Evolutionary conservation across 495 filamentous ascomycete genomes (phyloP), one percentile per base, ranked within the genome.

Genomic region (Rhypophila decipiens): DNA sequence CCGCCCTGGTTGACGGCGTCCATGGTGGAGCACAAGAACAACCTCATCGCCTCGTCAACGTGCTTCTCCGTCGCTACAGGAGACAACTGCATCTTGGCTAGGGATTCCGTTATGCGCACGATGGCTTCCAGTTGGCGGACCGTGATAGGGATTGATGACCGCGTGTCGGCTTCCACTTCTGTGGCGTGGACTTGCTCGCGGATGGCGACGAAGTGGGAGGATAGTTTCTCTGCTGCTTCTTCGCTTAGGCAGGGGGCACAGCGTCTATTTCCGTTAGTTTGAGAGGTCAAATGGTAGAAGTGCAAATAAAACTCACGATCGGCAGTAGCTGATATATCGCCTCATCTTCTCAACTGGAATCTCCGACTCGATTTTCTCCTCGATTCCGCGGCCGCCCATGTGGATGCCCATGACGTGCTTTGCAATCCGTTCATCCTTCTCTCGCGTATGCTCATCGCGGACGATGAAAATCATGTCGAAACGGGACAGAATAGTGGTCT

Each of bases 401-500:
- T 96, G 90, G 52, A 97, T 89, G 39, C 85, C 86, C 87, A 97
- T 96, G 55, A 99, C 91, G 75, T 97, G 93, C 42, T 85, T 87
- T 11, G 94, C 94, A 42, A 99, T 96, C 1, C 77, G 83, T 70
- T 97, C 91, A 66, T 99, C 94, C 55, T 89, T 82, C 34, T 75
- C 81, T 34, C 87, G 82, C 41, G 94, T 87, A 66, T 99, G 94
- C 45, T 95, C 89, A 58, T 99, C 94, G 27, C 87, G 87, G 39
- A 99, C 90, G 53, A 99, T 95, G 74, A 97, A 99, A 58, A 99
- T 96, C 90, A 99, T 96, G 69, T 99, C 94, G 70, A 99, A 99
- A 71, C 94, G 85, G 1, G 93, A 97, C 42, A 99, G 66, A 62
- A 99, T 97, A 17, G 94, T 99, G 2, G 94, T 99, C 61, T 99